Percentiles rank a stretch among this genome's conserved stretches.
Evolutionary conservation across 805 yeast species (phyloP).

Genomic region (Candida nitratophila): DNA sequence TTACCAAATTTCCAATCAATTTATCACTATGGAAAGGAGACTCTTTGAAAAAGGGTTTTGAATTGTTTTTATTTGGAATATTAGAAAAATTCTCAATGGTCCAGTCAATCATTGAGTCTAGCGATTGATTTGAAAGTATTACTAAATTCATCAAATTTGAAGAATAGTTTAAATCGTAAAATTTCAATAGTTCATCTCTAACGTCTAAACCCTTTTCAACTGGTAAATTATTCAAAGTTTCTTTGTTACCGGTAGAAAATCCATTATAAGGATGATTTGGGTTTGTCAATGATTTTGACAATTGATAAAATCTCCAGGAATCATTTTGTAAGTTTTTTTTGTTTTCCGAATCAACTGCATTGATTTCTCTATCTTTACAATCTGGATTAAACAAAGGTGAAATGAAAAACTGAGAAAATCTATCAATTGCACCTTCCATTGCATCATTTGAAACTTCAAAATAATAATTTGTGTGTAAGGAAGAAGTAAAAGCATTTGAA

Average conservation of each 20-base stretch:
- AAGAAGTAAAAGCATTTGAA: conserved; percentile 88
- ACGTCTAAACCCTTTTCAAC: conserved; percentile 55
- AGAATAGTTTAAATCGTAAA: conserved; percentile 67
- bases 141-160: conserved; percentile 86
- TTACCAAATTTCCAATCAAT: conserved; percentile 47
- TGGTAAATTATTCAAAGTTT: conserved; percentile 69
- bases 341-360: conserved; percentile 94
- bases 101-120: conserved; percentile 69
- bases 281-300: conserved; percentile 70
- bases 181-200: conserved; percentile 72
- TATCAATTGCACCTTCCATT: conserved; percentile 80
- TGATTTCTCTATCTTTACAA: conserved; percentile 86
- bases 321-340: conserved; percentile 91
- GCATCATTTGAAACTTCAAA: conserved; percentile 76
- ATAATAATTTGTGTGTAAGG: conserved; percentile 84
- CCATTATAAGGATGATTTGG: conserved; percentile 76
- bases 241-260: conserved; percentile 83
- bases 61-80: conserved; percentile 45
- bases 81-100: conserved; percentile 56
- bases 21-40: conserved; percentile 40
- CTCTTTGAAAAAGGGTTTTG: conserved; percentile 37
- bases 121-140: conserved; percentile 71
- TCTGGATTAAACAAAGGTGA: conserved; percentile 65
- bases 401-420: conserved; percentile 90
- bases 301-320: conserved; percentile 80